Conservation (phyloP, 345 rosid species). For the Iberis pinnata region DNA sequence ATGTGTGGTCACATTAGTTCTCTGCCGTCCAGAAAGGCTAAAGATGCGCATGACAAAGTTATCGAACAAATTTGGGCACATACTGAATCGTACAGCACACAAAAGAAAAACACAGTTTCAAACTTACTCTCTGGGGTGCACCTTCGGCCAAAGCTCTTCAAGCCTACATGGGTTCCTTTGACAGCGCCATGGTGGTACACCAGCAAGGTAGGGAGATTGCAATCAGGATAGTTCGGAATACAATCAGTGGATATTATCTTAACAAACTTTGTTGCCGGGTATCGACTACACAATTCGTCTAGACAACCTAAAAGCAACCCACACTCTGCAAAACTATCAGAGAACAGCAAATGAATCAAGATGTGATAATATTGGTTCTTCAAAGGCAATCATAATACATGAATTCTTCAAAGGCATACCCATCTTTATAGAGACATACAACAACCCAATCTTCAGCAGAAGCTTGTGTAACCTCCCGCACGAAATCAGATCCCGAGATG, state of each 20-base stretch:
- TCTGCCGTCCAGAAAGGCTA: not conserved
- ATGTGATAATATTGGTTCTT: not conserved
- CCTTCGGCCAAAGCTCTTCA: constrained; percentile 71
- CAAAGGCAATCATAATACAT: constrained; percentile 18
- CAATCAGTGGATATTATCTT: constrained; percentile 94
- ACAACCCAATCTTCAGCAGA: constrained; percentile 93
- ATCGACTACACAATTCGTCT: constrained; percentile 73
- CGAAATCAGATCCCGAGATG: constrained; percentile 85
- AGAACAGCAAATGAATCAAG: constrained; percentile 5
- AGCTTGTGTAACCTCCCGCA: constrained; percentile 88
- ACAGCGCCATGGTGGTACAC: constrained; percentile 84
- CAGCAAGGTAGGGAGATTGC: constrained; percentile 78
- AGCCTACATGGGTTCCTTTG: constrained; percentile 86
- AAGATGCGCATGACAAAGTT: not conserved
- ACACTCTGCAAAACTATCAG: constrained; percentile 60
- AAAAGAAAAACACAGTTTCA: not conserved
- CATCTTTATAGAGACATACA: constrained; percentile 84
- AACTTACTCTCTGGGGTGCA: constrained; percentile 87
- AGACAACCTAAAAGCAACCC: constrained; percentile 64
- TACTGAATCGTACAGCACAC: not conserved
- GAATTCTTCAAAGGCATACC: constrained; percentile 37
- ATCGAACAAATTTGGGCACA: constrained; percentile 9
- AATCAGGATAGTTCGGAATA: constrained; percentile 88
- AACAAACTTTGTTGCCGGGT: constrained; percentile 90
- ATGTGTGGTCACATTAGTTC: not conserved